Conservation (phyloP, 768 basidiomycete species). For the Cantharellus cinnabarinus region DNA sequence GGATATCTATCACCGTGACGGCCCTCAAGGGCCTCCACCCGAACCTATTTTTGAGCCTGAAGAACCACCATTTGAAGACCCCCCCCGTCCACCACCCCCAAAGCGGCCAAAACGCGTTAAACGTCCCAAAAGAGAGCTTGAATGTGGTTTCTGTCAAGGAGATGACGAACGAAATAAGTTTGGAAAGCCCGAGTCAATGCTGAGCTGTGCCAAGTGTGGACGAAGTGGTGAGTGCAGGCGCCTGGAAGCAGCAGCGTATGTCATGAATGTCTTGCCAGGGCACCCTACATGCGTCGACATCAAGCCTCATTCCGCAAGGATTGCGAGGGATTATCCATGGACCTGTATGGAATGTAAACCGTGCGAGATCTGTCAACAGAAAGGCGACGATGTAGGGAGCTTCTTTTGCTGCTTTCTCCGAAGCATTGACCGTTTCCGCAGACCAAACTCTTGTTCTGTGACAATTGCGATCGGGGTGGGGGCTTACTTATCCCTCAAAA, state of each 20-base stretch:
- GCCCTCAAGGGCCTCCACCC: neutral
- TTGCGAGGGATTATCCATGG: constrained; percentile 62
- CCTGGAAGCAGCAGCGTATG: constrained; percentile 1
- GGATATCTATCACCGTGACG: neutral
- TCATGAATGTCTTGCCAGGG: constrained; percentile 22
- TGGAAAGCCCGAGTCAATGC: constrained; percentile 42
- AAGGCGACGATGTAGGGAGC: constrained; percentile 69
- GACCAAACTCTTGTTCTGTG: constrained; percentile 76
- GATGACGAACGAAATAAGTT: constrained; percentile 36
- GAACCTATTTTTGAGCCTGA: constrained; percentile 2
- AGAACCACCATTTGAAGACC: neutral
- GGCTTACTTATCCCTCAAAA: constrained; percentile 2
- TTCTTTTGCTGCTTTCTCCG: neutral
- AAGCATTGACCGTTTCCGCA: constrained; percentile 18
- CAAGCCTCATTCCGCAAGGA: constrained; percentile 27
- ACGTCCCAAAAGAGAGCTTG: constrained; percentile 28
- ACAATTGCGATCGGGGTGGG: constrained; percentile 76
- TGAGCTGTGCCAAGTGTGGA: constrained; percentile 65
- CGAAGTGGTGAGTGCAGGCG: constrained; percentile 41
- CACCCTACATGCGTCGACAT: constrained; percentile 76
- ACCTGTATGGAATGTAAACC: constrained; percentile 80
- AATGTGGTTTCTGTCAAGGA: constrained; percentile 66
- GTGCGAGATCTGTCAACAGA: constrained; percentile 69
- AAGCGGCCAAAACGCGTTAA: constrained; percentile 1
- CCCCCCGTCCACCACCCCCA: neutral